Evolutionary conservation across 306 rosid species (phyloP).

Genomic region (Castanospermum australe): DNA sequence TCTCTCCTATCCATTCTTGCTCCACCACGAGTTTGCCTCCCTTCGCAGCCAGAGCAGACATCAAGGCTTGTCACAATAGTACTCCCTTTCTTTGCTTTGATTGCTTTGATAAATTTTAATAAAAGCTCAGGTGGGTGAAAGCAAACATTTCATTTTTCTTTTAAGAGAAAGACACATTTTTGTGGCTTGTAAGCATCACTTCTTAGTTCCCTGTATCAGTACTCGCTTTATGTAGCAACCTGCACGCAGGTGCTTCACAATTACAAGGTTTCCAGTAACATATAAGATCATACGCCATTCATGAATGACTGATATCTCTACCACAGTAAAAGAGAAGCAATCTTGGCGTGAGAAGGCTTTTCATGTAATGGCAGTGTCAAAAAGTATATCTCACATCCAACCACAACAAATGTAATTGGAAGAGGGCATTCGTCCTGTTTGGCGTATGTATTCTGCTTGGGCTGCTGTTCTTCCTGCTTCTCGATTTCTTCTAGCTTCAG

Average conservation of each 20-base stretch:
- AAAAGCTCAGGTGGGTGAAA: no score
- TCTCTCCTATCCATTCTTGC: no score
- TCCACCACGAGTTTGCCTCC: no score
- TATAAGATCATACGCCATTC: background rate
- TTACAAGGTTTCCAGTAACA: background rate
- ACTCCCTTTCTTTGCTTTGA: no score
- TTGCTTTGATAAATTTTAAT: no score
- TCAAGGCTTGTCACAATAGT: no score
- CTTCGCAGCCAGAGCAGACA: no score
- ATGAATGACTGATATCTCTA: background rate
- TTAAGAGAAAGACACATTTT: background rate
- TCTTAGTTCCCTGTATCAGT: background rate
- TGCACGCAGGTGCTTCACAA: background rate
- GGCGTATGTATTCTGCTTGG: conserved; percentile 61
- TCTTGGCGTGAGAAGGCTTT: background rate
- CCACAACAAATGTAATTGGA: conserved; percentile 54
- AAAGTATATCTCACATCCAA: conserved; percentile 32
- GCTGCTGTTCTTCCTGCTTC: conserved; percentile 60
- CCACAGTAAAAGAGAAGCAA: background rate
- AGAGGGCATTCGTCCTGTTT: conserved; percentile 55
- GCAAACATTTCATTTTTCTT: background rate
- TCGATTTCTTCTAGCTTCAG: conserved; percentile 47
- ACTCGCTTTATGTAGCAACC: background rate
- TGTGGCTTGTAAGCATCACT: background rate
- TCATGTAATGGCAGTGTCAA: background rate